Evolutionary conservation across 2,329 filamentous ascomycete species (phyloP), one percentile per base, ranked within the genome.

Genomic region (Helminthosporium solani): DNA sequence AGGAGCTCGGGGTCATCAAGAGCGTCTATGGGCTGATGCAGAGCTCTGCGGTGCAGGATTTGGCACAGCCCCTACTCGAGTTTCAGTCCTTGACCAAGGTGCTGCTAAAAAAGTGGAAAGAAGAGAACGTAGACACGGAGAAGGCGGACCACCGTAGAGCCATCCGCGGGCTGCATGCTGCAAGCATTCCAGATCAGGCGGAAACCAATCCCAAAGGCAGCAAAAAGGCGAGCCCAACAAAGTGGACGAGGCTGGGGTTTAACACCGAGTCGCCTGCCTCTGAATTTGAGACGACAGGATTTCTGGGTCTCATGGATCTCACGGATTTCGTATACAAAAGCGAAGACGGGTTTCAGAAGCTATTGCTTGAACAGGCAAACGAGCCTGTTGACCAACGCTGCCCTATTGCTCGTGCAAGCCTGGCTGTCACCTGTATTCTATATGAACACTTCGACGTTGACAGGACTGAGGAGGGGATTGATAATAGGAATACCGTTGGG

Each of bases 381-480:
- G 83, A 84, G 61, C 81, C 87, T 1, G 60, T 81, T 18, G 75
- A 83, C 41, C 82, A 90, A 64, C 83, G 92, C 30, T 96, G 91
- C 67, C 94, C 94, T 1, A 79, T 99, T 54, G 90, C 91, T 3
- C 82, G 88, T 46, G 89, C 90, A 9, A 96, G 90, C 61, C 74
- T 97, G 54, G 85, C 90, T 0, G 84, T 96, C 30, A 97, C 92
- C 1, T 80, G 86, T 57, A 89, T 95, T 30, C 74, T 99, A 2
- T 97, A 94, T 70, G 90, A 97, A 58, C 90, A 97, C 69, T 99
- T 99, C 60, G 90, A 96, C 50, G 87, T 97, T 31, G 90, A 95
- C 58, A 89, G 86, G 67, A 81, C 84, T 3, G 90, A 95, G 41
- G 74, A 87, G 40, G 87, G 92, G 54, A 90, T 95, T 60, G 77